Percentiles rank a stretch among this genome's conserved stretches.
Evolutionary conservation across 257 asterid species (phyloP).

Genomic region (Catharanthus roseus): DNA sequence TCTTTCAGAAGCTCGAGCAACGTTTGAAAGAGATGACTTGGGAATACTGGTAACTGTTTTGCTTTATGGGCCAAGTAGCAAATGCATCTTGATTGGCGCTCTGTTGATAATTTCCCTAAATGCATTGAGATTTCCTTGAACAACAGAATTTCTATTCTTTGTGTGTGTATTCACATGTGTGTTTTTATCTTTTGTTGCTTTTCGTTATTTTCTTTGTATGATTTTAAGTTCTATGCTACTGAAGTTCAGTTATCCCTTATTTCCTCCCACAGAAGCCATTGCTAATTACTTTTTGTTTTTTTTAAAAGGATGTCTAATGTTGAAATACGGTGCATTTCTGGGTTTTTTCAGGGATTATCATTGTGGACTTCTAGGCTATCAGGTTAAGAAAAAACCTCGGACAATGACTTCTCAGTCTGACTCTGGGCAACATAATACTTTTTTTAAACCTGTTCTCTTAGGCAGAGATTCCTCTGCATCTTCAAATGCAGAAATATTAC

Average conservation of each 20-base stretch:
- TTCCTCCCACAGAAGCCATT: neutral
- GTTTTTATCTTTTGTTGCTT: neutral
- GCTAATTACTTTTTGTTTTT: neutral
- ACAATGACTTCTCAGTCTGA: conserved; percentile 26
- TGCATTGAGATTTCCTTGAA: neutral
- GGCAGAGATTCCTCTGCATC: conserved; percentile 28
- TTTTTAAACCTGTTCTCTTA: conserved; percentile 44
- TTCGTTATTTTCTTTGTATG: neutral
- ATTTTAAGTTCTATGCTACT: neutral
- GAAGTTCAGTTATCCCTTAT: neutral
- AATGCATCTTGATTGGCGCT: neutral
- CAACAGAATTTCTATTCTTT: neutral
- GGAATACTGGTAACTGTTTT: conserved; percentile 71
- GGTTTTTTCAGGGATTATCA: conserved; percentile 30
- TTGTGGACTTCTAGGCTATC: conserved; percentile 79
- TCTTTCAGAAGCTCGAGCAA: conserved; percentile 84
- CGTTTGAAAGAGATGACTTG: conserved; percentile 80
- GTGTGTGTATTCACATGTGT: too few species aligned
- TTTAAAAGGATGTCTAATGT: neutral
- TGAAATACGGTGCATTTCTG: neutral
- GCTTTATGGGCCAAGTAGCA: neutral
- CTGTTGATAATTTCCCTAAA: neutral
- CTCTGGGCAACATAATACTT: conserved; percentile 26
- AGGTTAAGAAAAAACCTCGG: conserved; percentile 30
- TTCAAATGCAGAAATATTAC: conserved; percentile 24